Conservation (phyloP, 2,329 filamentous ascomycete species). For the Fusarium vanettenii region DNA sequence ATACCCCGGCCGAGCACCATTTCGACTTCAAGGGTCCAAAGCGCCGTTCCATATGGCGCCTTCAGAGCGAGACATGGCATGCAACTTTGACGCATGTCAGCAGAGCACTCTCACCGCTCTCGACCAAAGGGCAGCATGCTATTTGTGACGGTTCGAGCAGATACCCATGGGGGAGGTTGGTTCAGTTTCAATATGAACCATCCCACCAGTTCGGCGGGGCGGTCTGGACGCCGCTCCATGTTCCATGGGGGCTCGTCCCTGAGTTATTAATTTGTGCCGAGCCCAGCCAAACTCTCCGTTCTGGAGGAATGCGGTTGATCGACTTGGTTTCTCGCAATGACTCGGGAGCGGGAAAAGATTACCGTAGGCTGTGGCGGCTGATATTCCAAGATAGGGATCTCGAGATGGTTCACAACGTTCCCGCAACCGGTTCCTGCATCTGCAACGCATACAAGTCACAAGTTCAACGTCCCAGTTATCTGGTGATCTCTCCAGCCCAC, state of each 20-base stretch:
- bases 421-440: constrained; percentile 35
- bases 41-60: constrained; percentile 1
- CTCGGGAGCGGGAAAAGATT: background rate
- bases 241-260: background rate
- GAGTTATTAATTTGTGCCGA: constrained; percentile 8
- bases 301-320: constrained; percentile 10
- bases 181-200: background rate
- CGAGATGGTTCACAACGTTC: constrained; percentile 10
- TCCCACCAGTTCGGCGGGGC: constrained; percentile 19
- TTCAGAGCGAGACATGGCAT: constrained; percentile 14
- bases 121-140: constrained; percentile 14
- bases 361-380: background rate
- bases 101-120: constrained; percentile 33
- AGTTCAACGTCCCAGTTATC: constrained; percentile 25
- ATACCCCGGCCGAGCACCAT: background rate
- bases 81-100: constrained; percentile 29
- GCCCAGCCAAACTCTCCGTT: background rate
- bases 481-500: constrained; percentile 27
- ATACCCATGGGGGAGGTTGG: background rate
- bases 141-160: constrained; percentile 18
- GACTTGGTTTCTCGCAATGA: background rate
- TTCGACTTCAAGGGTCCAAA: constrained; percentile 28
- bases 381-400: constrained; percentile 20
- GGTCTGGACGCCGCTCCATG: constrained; percentile 14
- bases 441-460: constrained; percentile 25